Percentiles rank a stretch among this genome's conserved stretches.
Evolutionary conservation across 2,329 filamentous ascomycete species (phyloP).

Genomic region (Trichoderma simmonsii): DNA sequence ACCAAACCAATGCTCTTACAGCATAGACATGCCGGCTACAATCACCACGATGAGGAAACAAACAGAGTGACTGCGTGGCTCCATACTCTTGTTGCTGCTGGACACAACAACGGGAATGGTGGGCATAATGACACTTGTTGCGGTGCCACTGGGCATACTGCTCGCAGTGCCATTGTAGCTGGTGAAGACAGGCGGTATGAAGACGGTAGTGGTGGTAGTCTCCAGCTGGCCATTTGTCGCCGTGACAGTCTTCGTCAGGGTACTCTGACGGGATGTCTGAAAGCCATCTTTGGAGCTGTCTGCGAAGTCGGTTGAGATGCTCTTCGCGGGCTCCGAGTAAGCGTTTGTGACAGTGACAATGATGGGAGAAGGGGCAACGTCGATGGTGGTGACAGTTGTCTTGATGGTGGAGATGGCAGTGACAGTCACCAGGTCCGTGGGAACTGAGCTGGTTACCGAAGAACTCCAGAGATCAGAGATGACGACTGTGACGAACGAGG

Average conservation of each 20-base stretch:
- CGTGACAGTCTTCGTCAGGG: constrained; percentile 33
- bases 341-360: constrained; percentile 28
- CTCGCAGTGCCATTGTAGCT: constrained; percentile 31
- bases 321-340: not conserved
- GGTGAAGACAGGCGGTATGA: constrained; percentile 27
- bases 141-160: constrained; percentile 27
- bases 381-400: constrained; percentile 27
- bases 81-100: constrained; percentile 32
- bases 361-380: constrained; percentile 22
- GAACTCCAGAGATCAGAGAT: constrained; percentile 32
- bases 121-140: constrained; percentile 22
- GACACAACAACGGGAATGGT: constrained; percentile 31
- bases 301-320: constrained; percentile 18
- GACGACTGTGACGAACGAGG: constrained; percentile 27
- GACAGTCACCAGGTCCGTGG: constrained; percentile 24
- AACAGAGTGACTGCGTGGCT: constrained; percentile 32
- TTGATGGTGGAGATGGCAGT: constrained; percentile 28
- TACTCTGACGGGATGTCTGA: constrained; percentile 26
- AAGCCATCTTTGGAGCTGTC: constrained; percentile 25
- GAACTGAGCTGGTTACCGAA: not conserved
- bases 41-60: constrained; percentile 38
- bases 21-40: constrained; percentile 32
- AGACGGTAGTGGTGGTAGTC: constrained; percentile 34
- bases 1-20: constrained; percentile 26
- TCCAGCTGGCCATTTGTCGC: constrained; percentile 29